A percentile compares a stretch with the other conserved stretches of the same genome.
Evolutionary conservation across 257 asterid genomes (phyloP).

Genomic region (Thymus mandschuricus): DNA sequence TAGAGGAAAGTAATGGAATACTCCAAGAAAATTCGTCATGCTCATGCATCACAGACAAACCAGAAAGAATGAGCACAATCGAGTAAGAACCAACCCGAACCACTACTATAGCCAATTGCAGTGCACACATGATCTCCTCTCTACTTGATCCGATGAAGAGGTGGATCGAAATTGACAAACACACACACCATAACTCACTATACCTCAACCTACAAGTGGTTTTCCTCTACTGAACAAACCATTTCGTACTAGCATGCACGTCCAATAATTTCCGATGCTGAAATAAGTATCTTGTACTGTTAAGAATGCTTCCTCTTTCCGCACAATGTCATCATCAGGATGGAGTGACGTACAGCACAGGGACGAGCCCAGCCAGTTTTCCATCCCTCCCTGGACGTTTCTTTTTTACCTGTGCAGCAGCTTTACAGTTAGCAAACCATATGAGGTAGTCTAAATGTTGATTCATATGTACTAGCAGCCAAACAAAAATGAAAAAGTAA

Average conservation of each 20-base stretch:
- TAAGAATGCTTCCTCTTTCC: neutral
- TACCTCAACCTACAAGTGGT: slow-evolving; percentile 15
- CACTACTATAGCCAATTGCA: neutral
- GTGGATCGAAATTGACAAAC: slow-evolving; percentile 1
- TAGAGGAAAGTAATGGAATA: too few relatives aligned
- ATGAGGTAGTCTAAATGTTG: neutral
- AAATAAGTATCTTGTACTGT: neutral
- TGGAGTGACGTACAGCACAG: slow-evolving; percentile 88
- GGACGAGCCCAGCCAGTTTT: slow-evolving; percentile 96
- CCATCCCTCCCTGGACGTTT: slow-evolving; percentile 97
- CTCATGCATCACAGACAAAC: neutral
- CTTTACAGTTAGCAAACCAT: slow-evolving; percentile 20
- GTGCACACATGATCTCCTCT: neutral
- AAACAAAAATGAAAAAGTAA: neutral
- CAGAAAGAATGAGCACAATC: neutral
- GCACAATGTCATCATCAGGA: slow-evolving; percentile 46
- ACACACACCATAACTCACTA: slow-evolving; percentile 6
- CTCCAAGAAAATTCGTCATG: neutral
- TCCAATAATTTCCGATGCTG: neutral
- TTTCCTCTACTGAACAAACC: slow-evolving; percentile 3
- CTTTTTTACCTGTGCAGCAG: slow-evolving; percentile 79
- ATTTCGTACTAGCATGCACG: slow-evolving; percentile 17
- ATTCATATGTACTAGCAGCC: neutral
- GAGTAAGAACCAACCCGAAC: neutral
- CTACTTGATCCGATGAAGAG: neutral